A percentile compares a stretch with the other conserved stretches of the same genome.
Conservation (phyloP, 2,329 filamentous ascomycete genomes). For the Fusarium phyllophilum region DNA sequence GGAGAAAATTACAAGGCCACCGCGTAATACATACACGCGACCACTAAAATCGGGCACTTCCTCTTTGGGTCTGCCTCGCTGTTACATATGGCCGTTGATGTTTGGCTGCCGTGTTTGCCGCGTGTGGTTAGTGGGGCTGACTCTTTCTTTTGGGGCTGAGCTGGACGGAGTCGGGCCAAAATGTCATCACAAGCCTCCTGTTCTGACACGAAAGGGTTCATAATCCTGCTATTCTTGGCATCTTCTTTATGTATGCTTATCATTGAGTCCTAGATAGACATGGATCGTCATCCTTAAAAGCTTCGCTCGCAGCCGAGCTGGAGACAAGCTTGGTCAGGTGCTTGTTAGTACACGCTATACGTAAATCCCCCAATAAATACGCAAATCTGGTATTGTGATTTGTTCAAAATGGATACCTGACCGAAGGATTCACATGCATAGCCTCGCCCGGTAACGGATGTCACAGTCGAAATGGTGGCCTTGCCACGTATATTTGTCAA, state of each 20-base stretch:
- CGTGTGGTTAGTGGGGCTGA: neutral
- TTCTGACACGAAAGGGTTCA: neutral
- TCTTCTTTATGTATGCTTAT: neutral
- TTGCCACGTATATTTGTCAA: neutral
- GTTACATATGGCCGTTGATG: neutral
- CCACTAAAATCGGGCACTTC: neutral
- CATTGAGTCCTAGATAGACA: neutral
- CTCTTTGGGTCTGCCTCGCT: neutral
- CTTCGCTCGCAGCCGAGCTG: neutral
- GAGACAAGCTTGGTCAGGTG: neutral
- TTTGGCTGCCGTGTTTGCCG: neutral
- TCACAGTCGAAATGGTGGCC: neutral
- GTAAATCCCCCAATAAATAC: slow-evolving; percentile 2
- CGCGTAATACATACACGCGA: neutral
- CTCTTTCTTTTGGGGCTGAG: neutral
- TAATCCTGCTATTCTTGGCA: neutral
- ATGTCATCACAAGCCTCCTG: neutral
- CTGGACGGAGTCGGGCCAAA: neutral
- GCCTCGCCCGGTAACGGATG: neutral
- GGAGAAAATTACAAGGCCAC: neutral
- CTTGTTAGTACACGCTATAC: neutral
- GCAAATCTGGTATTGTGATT: neutral
- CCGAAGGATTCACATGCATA: neutral
- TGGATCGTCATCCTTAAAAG: neutral
- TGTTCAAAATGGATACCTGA: rapidly evolving